Percentiles rank a stretch among this genome's conserved stretches.
Conservation (phyloP, 345 rosid genomes). For the Xanthoceras sorbifolium region DNA sequence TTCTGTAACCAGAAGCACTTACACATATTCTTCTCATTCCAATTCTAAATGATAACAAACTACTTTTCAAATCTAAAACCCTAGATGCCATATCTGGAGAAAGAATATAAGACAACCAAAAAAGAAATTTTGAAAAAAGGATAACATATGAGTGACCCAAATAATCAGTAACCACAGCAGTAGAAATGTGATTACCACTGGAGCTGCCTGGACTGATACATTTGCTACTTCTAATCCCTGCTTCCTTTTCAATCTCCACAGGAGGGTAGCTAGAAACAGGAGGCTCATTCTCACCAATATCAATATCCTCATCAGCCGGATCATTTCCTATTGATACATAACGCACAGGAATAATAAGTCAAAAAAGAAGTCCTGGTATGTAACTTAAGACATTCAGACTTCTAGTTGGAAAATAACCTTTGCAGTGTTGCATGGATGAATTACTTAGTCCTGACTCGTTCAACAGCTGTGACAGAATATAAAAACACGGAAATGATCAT, state of each 20-base stretch:
- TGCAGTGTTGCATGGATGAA: constrained; percentile 71
- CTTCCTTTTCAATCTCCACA: constrained; percentile 48
- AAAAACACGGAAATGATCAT: constrained; percentile 4
- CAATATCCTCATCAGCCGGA: constrained; percentile 74
- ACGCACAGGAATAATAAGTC: not conserved
- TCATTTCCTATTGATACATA: constrained; percentile 57
- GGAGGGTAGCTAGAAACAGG: constrained; percentile 60
- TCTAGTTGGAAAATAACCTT: constrained; percentile 45
- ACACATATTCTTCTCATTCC: not conserved
- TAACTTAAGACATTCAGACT: not conserved
- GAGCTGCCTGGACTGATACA: constrained; percentile 45
- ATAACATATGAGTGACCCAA: not conserved
- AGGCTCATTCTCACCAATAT: constrained; percentile 81
- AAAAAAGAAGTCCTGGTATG: not conserved
- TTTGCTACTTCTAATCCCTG: constrained; percentile 29
- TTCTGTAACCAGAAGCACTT: not conserved
- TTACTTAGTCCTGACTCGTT: constrained; percentile 75
- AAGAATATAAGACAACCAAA: not conserved
- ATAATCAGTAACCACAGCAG: not conserved
- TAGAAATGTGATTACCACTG: constrained; percentile 44
- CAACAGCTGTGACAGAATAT: constrained; percentile 50
- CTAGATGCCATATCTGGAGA: not conserved
- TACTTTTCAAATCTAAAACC: not conserved
- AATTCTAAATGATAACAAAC: not conserved
- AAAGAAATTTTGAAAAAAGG: not conserved